Base-by-base conservation (phyloP, 768 basidiomycete species). In the Phaeotremella skinneri region DNA sequence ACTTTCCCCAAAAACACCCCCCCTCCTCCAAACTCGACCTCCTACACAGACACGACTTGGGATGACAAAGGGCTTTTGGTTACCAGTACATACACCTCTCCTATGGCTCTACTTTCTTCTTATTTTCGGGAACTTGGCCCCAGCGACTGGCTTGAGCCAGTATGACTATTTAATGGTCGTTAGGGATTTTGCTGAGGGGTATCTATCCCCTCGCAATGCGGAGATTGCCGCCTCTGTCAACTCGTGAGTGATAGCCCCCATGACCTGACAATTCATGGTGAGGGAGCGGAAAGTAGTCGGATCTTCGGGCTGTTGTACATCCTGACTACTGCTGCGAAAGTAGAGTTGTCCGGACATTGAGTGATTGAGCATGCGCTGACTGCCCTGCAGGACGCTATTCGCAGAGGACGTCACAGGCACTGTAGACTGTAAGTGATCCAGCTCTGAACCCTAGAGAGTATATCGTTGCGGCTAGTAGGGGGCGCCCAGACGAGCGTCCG, bases 351-450 rank as follows among this genome's bases (percentile, higher is more conserved):
- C n/a, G n/a, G n/a, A 21, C 45, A 21, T 14, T 23, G 11, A 23
- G 21, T 21, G 45, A 48, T 9, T 11, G 45, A 21, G 30, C 9
- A 26, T 9, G 47, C 16, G 25, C 49, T 57, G 47, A 57, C 31
- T n/a, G 16, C 14, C 39, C 17, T 16, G 4, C 47, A 69, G 67
- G 31, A 56, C 67, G 6, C 26, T 69, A 26, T 69, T 69, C 34
- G 54, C 67, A 2, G 58, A 66, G 39, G 67, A 69, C 43, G 67
- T 69, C 4, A 27, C 34, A 13, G 67, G 67, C 2, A 66, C 59
- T 21, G 48, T 59, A 11, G 68, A 66, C 41, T 48, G 63, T 68
- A 52, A 62, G 63, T 57, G 13, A 34, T 20, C 9, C 32, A 16
- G 9, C 26, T 23, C 17, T 11, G 4, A 4, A 14, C 16, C 7